Evolutionary conservation across 2,329 filamentous ascomycete genomes (phyloP).

Genomic region (Diaporthe longicolla): DNA sequence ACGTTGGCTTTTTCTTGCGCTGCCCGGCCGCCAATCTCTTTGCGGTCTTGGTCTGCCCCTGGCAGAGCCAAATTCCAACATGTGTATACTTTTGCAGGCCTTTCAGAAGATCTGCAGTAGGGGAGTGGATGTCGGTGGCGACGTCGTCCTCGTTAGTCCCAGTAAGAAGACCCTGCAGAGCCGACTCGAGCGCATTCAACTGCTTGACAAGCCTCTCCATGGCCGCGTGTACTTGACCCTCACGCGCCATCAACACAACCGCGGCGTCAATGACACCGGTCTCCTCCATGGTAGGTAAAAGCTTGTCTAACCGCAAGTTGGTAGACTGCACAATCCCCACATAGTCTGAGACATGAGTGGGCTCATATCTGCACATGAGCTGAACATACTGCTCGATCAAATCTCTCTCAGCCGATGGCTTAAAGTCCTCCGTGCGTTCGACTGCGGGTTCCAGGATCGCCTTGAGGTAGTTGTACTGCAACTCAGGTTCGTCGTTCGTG

Average conservation of each 20-base stretch:
- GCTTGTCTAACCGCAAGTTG: constrained; percentile 82
- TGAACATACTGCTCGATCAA: constrained; percentile 89
- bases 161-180: constrained; percentile 80
- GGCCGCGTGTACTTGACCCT: constrained; percentile 85
- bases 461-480: constrained; percentile 83
- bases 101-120: constrained; percentile 80
- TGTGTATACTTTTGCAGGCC: constrained; percentile 90
- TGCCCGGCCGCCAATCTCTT: constrained; percentile 62
- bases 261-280: constrained; percentile 93
- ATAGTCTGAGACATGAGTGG: constrained; percentile 87
- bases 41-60: constrained; percentile 80
- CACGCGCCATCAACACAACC: constrained; percentile 89
- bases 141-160: constrained; percentile 70
- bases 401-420: constrained; percentile 61
- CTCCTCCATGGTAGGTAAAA: constrained; percentile 90
- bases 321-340: constrained; percentile 81
- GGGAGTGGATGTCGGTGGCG: constrained; percentile 68
- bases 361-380: constrained; percentile 90
- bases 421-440: constrained; percentile 53
- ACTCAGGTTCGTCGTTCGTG: constrained; percentile 70
- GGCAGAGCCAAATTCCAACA: constrained; percentile 96
- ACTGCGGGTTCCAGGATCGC: constrained; percentile 78
- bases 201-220: constrained; percentile 90
- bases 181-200: constrained; percentile 82
- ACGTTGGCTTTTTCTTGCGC: constrained; percentile 64